Evolutionary conservation across 345 rosid species (phyloP), one percentile per base, ranked within the genome.

Genomic region (Zanthoxylum bungeanum): DNA sequence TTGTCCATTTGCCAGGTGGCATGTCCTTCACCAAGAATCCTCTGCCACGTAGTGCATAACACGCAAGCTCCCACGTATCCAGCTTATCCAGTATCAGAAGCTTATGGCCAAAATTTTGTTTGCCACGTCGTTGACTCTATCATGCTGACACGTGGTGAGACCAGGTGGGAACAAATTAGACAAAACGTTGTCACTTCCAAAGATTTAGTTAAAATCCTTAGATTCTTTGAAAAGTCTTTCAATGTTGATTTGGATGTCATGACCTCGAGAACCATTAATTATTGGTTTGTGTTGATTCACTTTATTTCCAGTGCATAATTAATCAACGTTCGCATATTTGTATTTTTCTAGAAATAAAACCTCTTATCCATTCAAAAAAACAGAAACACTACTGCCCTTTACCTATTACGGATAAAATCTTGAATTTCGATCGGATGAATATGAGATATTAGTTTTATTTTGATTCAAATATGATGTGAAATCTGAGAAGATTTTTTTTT

Each of bases 21-120:
- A 25, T 24, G 12, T 47, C 10, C 0, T 5, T 19, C 30, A 64
- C 85, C 83, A 57, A 19, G 71, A 55, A 64, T 44, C 44, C 0
- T 22, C 33, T 68, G 77, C 78, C 79, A 76, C 78, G 79, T 80
- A 9, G 40, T 4, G 21, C 53, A 5, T 40, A 75, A 75, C 87
- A 86, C 86, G 75, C 68, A 71, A 78, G 82, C 80, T 58, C 5
- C 75, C 57, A 14, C 37, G 52, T 58, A 66, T 74, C 73, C 75
- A 53, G 27, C 80, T 85, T 79, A 87, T 83, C 89, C 78, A 17
- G 22, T 34, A 53, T 2, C 4, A 44, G 24, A 66, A 69, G 64
- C 49, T 74, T 80, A 9, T 78, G 85, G 82, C 77, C 62, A 70
- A 49, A 69, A 58, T 28, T 60, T 34, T 61, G 0, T 22, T 12